A percentile compares a stretch with the other conserved stretches of the same genome.
phyloP scores from a whole-genome alignment of 2,329 filamentous ascomycete genomes.

The Diaporthe sp. region DNA sequence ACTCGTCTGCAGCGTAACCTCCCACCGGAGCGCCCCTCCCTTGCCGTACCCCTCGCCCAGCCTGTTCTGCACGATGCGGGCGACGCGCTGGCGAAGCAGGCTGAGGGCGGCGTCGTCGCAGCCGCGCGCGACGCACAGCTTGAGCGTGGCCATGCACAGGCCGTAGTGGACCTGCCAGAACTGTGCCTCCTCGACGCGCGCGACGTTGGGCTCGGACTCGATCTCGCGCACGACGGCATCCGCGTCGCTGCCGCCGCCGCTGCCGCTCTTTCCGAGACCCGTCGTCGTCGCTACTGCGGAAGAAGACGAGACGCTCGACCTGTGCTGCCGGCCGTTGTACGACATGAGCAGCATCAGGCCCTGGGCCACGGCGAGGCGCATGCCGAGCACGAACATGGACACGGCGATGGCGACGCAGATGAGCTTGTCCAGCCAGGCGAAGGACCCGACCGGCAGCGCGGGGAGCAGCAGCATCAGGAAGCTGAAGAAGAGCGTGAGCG shows the following conservation, averaged over 20 bases:
- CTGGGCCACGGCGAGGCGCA: slow-evolving; percentile 85
- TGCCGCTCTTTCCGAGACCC: background rate
- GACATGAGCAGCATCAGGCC: slow-evolving; percentile 98
- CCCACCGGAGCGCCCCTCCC: slow-evolving; percentile 86
- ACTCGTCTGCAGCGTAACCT: slow-evolving; percentile 88
- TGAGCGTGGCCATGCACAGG: slow-evolving; percentile 94
- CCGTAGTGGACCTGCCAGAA: slow-evolving; percentile 99
- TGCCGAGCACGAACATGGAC: slow-evolving; percentile 89
- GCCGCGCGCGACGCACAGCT: slow-evolving; percentile 77
- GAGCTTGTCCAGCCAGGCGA: slow-evolving; percentile 85
- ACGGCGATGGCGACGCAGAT: slow-evolving; percentile 86
- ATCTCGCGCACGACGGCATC: slow-evolving; percentile 87
- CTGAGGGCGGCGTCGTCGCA: slow-evolving; percentile 78
- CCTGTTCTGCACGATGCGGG: slow-evolving; percentile 84
- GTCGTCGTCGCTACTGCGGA: background rate
- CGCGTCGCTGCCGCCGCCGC: slow-evolving; percentile 55
- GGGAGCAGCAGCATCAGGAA: slow-evolving; percentile 80
- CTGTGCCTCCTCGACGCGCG: slow-evolving; percentile 86
- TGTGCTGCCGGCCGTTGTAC: slow-evolving; percentile 66
- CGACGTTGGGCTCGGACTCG: slow-evolving; percentile 82
- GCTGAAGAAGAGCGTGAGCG: slow-evolving; percentile 91
- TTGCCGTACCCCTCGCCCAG: slow-evolving; percentile 90
- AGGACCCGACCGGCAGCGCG: slow-evolving; percentile 83
- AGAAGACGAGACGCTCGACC: slow-evolving; percentile 18
- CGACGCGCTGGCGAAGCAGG: slow-evolving; percentile 82